Evolutionary conservation across 495 filamentous ascomycete genomes (phyloP).

Genomic region (Ramalina peruviana): DNA sequence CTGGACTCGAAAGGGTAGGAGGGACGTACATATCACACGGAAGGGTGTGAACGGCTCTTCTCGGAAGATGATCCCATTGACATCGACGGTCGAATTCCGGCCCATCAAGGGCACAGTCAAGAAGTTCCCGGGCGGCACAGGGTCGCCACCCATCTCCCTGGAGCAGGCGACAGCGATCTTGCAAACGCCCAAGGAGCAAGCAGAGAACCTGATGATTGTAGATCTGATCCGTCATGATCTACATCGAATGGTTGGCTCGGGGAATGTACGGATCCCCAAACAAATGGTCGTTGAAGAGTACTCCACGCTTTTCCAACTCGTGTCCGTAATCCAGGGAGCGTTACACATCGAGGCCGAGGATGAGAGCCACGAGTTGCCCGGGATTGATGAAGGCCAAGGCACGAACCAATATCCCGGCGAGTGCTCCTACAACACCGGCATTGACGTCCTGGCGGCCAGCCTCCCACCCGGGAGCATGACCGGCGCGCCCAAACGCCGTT

Average conservation of each 20-base stretch:
- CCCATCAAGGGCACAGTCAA: constrained; percentile 95
- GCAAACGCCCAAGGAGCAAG: constrained; percentile 70
- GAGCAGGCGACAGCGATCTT: constrained; percentile 55
- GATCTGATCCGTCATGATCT: constrained; percentile 89
- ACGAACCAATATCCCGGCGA: background rate
- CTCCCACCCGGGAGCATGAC: constrained; percentile 92
- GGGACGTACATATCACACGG: background rate
- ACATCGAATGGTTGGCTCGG: constrained; percentile 60
- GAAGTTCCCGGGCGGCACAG: constrained; percentile 34
- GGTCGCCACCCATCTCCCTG: constrained; percentile 34
- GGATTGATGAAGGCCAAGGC: background rate
- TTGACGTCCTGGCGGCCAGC: constrained; percentile 62
- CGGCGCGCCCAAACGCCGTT: constrained; percentile 82
- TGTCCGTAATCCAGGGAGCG: constrained; percentile 65
- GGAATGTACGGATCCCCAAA: constrained; percentile 47
- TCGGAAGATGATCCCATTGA: no score
- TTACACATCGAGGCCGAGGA: background rate
- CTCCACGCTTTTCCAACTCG: constrained; percentile 76
- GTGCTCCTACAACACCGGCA: constrained; percentile 31
- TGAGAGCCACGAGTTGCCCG: background rate
- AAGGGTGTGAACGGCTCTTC: background rate
- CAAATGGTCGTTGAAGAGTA: constrained; percentile 83
- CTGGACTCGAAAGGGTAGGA: constrained; percentile 35
- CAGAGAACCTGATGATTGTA: constrained; percentile 97
- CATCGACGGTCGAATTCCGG: constrained; percentile 33